phyloP scores from a whole-genome alignment of 495 filamentous ascomycete genomes.

The Rhizodiscina lignyota region DNA sequence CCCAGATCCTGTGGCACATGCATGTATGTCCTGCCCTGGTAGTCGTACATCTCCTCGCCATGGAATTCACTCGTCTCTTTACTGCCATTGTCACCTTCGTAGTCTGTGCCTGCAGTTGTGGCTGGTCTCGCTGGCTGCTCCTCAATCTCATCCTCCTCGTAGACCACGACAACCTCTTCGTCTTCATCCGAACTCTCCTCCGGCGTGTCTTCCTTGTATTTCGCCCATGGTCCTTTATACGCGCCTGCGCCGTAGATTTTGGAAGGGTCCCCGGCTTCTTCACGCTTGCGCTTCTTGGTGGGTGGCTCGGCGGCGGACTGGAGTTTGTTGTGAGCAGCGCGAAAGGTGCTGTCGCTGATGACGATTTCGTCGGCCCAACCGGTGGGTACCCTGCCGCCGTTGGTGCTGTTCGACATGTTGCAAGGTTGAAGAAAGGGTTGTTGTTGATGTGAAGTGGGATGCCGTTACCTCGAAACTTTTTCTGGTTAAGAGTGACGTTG shows the following conservation, averaged over 20 bases:
- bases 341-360: constrained; percentile 78
- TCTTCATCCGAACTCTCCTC: constrained; percentile 29
- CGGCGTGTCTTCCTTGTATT: constrained; percentile 44
- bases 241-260: constrained; percentile 71
- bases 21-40: constrained; percentile 84
- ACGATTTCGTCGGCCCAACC: constrained; percentile 76
- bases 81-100: constrained; percentile 28
- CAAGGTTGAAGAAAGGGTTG: too few relatives aligned
- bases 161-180: constrained; percentile 60
- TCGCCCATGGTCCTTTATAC: constrained; percentile 90
- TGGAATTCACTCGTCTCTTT: constrained; percentile 77
- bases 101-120: constrained; percentile 42
- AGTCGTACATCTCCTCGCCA: constrained; percentile 68
- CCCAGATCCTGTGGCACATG: constrained; percentile 94
- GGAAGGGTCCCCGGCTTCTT: constrained; percentile 67
- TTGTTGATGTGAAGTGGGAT: too few relatives aligned
- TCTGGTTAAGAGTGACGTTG: too few relatives aligned
- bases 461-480: too few relatives aligned
- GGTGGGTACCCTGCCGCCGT: constrained; percentile 83
- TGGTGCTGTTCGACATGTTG: too few relatives aligned
- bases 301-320: constrained; percentile 52
- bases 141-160: constrained; percentile 46
- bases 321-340: constrained; percentile 46
- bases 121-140: constrained; percentile 31
- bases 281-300: constrained; percentile 57